Percentiles rank a stretch among this genome's conserved stretches.
phyloP scores from a whole-genome alignment of 306 rosid species.

The Glycine latifolia region DNA sequence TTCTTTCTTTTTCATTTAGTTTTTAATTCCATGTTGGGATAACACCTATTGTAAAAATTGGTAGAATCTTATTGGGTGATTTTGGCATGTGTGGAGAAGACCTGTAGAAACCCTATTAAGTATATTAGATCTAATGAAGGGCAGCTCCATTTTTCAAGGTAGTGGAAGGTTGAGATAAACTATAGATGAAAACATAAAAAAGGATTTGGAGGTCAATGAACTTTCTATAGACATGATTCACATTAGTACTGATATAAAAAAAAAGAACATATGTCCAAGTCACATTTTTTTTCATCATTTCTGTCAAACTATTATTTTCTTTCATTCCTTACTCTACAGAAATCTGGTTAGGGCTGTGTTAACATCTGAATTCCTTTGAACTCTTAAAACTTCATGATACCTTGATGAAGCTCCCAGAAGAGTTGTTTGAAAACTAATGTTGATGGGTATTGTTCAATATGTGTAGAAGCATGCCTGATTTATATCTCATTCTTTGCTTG shows the following conservation, averaged over 20 bases:
- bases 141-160: neutral
- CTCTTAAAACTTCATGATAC: neutral
- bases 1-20: too few species aligned
- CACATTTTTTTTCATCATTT: neutral
- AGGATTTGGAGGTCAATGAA: neutral
- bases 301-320: neutral
- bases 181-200: neutral
- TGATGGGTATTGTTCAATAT: conserved; percentile 6
- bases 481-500: conserved; percentile 7
- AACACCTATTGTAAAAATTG: too few species aligned
- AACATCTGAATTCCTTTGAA: conserved; percentile 18
- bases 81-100: too few species aligned
- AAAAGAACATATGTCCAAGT: neutral
- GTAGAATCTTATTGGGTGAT: too few species aligned
- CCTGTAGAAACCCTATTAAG: too few species aligned
- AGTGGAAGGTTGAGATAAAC: neutral
- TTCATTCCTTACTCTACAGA: neutral
- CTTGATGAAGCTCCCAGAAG: neutral
- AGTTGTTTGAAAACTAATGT: conserved; percentile 1
- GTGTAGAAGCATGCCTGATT: conserved; percentile 16
- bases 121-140: too few species aligned
- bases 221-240: neutral
- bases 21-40: too few species aligned
- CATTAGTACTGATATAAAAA: too few species aligned
- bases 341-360: conserved; percentile 9